phyloP scores from a whole-genome alignment of 495 filamentous ascomycete species.

The Daldinia loculata region DNA sequence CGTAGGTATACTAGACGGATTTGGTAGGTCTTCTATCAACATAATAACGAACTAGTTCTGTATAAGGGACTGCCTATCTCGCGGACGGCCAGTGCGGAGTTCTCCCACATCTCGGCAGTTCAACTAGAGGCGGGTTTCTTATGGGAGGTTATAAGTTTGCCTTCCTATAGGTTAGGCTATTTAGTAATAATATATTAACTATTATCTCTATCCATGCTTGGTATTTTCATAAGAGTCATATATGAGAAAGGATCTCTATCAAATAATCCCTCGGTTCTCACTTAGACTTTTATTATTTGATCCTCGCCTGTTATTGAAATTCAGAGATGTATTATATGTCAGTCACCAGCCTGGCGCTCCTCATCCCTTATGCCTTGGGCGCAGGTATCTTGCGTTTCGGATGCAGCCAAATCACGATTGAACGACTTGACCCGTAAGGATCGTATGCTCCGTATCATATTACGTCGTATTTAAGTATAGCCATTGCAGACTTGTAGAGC shows the following conservation, averaged over 20 bases:
- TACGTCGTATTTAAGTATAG: background rate
- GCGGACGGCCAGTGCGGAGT: background rate
- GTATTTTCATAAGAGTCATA: background rate
- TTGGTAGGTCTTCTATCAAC: background rate
- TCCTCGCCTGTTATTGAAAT: background rate
- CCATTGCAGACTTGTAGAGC: slow-evolving; percentile 3
- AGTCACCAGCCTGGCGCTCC: background rate
- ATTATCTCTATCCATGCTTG: background rate
- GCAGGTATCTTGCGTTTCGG: slow-evolving; percentile 42
- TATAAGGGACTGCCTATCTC: background rate
- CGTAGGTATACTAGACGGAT: background rate
- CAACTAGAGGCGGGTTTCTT: background rate
- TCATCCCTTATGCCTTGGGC: background rate
- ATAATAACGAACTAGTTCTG: background rate
- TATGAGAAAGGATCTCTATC: background rate
- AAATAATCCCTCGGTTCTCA: background rate
- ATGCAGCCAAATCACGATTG: slow-evolving; percentile 44
- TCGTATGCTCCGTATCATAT: background rate
- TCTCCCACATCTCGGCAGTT: slow-evolving; percentile 4
- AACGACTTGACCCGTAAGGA: slow-evolving; percentile 42
- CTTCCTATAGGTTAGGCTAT: slow-evolving; percentile 3
- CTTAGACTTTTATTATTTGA: background rate
- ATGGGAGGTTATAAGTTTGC: background rate
- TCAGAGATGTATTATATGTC: slow-evolving; percentile 4
- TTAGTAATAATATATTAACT: slow-evolving; percentile 6